phyloP scores from a whole-genome alignment of 176 grass and related monocot genomes.

The Avena eriantha region DNA sequence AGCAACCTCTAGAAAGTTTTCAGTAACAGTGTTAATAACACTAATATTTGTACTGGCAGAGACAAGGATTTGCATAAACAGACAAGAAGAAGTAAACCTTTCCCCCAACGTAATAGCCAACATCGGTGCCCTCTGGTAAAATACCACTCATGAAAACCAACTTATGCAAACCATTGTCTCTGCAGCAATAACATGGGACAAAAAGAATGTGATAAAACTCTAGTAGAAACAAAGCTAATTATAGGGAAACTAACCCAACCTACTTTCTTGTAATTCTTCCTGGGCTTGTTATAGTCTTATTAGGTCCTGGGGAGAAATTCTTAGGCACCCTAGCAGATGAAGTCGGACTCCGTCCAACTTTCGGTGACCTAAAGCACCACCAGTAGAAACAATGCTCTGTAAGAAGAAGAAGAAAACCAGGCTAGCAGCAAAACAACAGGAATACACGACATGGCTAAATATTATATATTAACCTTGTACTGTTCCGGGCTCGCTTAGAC shows the following conservation, averaged over 20 bases:
- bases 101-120: conserved; percentile 82
- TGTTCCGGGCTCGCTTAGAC: conserved; percentile 42
- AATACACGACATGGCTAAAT: neutral
- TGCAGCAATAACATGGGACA: conserved; percentile 41
- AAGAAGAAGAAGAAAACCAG: neutral
- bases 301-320: conserved; percentile 49
- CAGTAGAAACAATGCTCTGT: neutral
- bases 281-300: conserved; percentile 39
- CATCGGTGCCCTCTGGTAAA: conserved; percentile 71
- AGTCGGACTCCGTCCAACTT: conserved; percentile 22
- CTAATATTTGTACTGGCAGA: conserved; percentile 11
- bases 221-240: conserved; percentile 2
- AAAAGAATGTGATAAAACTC: conserved; percentile 9
- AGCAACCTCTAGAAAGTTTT: conserved; percentile 76
- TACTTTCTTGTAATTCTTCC: conserved; percentile 82
- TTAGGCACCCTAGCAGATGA: conserved; percentile 50
- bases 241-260: conserved; percentile 5
- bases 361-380: conserved; percentile 46
- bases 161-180: conserved; percentile 72
- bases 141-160: conserved; percentile 81
- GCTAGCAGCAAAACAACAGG: neutral
- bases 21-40: conserved; percentile 39
- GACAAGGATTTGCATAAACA: conserved; percentile 10
- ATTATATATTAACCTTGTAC: conserved; percentile 29
- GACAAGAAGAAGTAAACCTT: conserved; percentile 58